Conservation (phyloP, 768 basidiomycete species). For the Tricholoma hemisulphureum region DNA sequence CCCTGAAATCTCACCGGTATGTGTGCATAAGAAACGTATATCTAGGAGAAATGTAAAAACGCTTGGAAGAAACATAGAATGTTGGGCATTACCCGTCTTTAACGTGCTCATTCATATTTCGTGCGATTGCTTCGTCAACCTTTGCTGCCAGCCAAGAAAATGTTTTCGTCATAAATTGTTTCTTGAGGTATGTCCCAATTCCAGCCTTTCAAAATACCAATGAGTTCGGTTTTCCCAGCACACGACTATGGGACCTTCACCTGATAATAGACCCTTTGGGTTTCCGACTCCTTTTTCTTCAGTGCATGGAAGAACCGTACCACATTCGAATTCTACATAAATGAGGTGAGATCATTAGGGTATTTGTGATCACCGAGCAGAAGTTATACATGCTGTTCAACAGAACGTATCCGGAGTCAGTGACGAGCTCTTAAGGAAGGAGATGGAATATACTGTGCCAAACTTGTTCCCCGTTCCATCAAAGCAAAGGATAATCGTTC, state of each 20-base stretch:
- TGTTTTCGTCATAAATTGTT: conserved; percentile 44
- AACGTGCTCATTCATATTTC: conserved; percentile 52
- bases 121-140: conserved; percentile 45
- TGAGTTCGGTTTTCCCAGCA: background rate
- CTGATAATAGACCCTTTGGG: conserved; percentile 47
- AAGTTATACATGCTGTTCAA: background rate
- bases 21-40: conserved; percentile 59
- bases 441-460: conserved; percentile 11
- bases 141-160: conserved; percentile 34
- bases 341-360: background rate
- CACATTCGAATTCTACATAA: conserved; percentile 37
- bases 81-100: conserved; percentile 33
- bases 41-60: conserved; percentile 23
- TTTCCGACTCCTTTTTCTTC: conserved; percentile 33
- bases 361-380: no score
- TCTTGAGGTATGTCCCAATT: conserved; percentile 58
- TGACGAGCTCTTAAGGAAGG: no score
- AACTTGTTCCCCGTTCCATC: conserved; percentile 37
- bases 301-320: conserved; percentile 35
- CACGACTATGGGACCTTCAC: conserved; percentile 6
- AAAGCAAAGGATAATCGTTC: conserved; percentile 55
- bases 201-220: conserved; percentile 36
- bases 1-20: background rate
- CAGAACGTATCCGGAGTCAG: background rate
- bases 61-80: background rate